Conservation (phyloP, 2,329 filamentous ascomycete species). For the Cordyceps tenuipes region DNA sequence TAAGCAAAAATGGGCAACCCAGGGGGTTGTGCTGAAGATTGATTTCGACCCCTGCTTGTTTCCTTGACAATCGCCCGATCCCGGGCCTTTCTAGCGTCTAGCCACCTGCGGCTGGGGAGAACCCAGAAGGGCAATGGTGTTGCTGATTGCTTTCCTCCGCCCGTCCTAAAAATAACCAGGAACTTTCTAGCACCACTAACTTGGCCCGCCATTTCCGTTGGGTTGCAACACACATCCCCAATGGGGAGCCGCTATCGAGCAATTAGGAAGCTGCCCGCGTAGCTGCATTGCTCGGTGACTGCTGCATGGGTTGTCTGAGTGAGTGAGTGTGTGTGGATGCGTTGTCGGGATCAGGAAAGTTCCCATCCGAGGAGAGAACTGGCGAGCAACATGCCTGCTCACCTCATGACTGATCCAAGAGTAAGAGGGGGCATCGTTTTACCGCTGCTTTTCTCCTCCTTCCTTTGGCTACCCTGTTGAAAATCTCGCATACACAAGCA, state of each 20-base stretch:
- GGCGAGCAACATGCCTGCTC: too few species aligned
- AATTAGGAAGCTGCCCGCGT: constrained; percentile 1
- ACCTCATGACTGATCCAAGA: background rate
- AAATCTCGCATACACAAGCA: background rate
- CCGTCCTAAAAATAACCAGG: too few species aligned
- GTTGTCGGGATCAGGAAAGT: background rate
- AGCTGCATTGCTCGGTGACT: background rate
- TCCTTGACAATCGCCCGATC: too few species aligned
- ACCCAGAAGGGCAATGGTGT: too few species aligned
- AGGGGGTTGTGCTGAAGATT: too few species aligned
- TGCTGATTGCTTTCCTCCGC: too few species aligned
- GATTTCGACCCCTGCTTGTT: too few species aligned
- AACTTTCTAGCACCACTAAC: too few species aligned
- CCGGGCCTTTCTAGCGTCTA: too few species aligned
- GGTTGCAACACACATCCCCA: background rate
- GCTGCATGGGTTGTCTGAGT: background rate
- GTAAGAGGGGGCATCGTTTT: background rate
- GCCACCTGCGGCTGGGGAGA: too few species aligned
- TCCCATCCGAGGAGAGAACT: background rate
- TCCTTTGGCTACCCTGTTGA: background rate
- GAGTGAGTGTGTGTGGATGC: background rate
- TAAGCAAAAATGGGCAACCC: too few species aligned
- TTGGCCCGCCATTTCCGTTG: background rate
- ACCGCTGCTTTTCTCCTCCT: background rate
- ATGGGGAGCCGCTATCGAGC: background rate